Percentiles rank a stretch among this genome's conserved stretches.
phyloP scores from a whole-genome alignment of 2,329 filamentous ascomycete genomes.

The Simplicillium aogashimaense region DNA sequence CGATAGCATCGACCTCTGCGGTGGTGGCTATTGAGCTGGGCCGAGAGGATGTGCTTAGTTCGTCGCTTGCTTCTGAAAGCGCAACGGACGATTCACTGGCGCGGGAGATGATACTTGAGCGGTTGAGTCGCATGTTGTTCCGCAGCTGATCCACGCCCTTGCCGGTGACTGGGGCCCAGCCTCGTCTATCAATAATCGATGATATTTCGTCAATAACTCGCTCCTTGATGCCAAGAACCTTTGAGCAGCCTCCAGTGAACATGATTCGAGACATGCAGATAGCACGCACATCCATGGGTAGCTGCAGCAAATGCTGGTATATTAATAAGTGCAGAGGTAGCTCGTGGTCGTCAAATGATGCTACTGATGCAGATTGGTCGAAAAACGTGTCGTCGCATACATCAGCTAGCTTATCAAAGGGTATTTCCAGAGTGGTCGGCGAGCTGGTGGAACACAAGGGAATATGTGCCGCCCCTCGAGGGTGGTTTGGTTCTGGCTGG shows the following conservation, averaged over 20 bases:
- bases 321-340: conserved; percentile 66
- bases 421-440: conserved; percentile 49
- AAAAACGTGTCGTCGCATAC: conserved; percentile 72
- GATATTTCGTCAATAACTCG: conserved; percentile 70
- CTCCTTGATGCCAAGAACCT: conserved; percentile 67
- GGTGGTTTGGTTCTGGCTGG: conserved; percentile 19
- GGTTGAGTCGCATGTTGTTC: conserved; percentile 30
- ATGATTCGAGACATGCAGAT: conserved; percentile 83
- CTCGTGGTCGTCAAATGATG: conserved; percentile 77
- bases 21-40: conserved; percentile 14
- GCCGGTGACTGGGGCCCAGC: conserved; percentile 70
- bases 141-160: conserved; percentile 51
- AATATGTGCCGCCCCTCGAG: conserved; percentile 21
- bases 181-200: conserved; percentile 52
- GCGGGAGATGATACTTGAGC: conserved; percentile 14
- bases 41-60: conserved; percentile 6
- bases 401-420: conserved; percentile 61
- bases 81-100: conserved; percentile 10
- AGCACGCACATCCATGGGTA: conserved; percentile 75
- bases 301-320: conserved; percentile 62
- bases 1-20: conserved; percentile 20
- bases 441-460: conserved; percentile 36
- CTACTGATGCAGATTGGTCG: conserved; percentile 35
- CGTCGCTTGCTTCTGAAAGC: conserved; percentile 13
- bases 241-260: conserved; percentile 72